Evolutionary conservation across 106 monocot genomes (phyloP).

Genomic region (Narthecium ossifragum): DNA sequence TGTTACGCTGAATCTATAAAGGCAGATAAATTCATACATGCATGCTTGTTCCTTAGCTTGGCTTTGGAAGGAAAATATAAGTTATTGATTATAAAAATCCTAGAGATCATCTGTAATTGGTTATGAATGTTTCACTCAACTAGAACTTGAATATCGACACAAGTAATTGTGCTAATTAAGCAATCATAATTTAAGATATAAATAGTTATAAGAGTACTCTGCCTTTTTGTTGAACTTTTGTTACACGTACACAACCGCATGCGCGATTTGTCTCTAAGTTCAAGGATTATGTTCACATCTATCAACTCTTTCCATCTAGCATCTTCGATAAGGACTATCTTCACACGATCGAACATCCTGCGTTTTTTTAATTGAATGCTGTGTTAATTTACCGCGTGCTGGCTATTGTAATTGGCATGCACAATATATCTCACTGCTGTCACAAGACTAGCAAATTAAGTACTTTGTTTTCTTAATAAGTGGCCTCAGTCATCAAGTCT

Average conservation of each 20-base stretch:
- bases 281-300: constrained; percentile 16
- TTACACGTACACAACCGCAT: too few relatives aligned
- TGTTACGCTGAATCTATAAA: not conserved
- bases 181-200: not conserved
- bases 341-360: not conserved
- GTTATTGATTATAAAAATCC: constrained; percentile 8
- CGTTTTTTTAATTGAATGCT: too few relatives aligned
- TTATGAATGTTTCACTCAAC: not conserved
- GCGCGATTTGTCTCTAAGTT: not conserved
- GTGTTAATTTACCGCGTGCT: too few relatives aligned
- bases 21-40: too few relatives aligned
- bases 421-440: too few relatives aligned
- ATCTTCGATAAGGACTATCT: not conserved
- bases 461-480: too few relatives aligned
- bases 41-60: not conserved
- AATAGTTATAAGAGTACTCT: not conserved
- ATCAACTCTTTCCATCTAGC: not conserved
- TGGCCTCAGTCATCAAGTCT: too few relatives aligned
- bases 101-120: constrained; percentile 3
- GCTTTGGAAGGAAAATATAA: constrained; percentile 6
- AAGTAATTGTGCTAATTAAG: not conserved
- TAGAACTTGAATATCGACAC: not conserved
- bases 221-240: not conserved
- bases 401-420: too few relatives aligned
- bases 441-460: too few relatives aligned